Evolutionary conservation across 2,329 filamentous ascomycete species (phyloP), one percentile per base, ranked within the genome.

Genomic region (Fusarium drepaniforme): DNA sequence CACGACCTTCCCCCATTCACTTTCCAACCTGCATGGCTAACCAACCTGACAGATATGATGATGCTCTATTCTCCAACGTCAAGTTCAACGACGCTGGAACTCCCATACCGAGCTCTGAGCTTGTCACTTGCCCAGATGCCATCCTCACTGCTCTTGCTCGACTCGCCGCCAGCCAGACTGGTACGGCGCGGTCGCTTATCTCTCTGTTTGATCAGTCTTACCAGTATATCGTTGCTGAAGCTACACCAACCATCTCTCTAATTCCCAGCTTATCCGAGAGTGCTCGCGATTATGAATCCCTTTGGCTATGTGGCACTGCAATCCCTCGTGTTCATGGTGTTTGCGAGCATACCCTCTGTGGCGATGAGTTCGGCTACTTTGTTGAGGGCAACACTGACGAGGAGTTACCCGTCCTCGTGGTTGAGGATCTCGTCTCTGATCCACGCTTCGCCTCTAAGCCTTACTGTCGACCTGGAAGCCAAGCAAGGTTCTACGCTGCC

Each of bases 201-300:
- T 89, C 88, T 0, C 80, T 90, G 21, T 89, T 90, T 71, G 88
- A 88, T 71, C 81, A 80, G 3, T 80, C 81, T 18, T 78, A 84
- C 62, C 87, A 90, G 72, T 85, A 88, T 65, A 80, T 90, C 37
- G 79, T 90, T n/a, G 87, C 88, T 53, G 88, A 90, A 71, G 86
- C 87, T 8, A 87, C 87, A 1, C 81, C 82, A 1, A 81, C 80
- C 1, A 80, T 85, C 4, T 84, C 83, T 0, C 75, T 89, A 7
- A 62, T 75, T 13, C 73, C 80, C 0, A 70, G 38, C 2, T 56
- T 77, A 9, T 64, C 66, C 5, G 68, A 64, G 15, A 66, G 75
- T 5, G 46, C 68, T 2, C 71, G 66, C 15, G 33, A 67, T 7
- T 21, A 64, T 0, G 70, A 73, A 5, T 44, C 28, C 4, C 75